Evolutionary conservation across 257 asterid genomes (phyloP), one percentile per base, ranked within the genome.

Genomic region (Ocimum tenuiflorum): DNA sequence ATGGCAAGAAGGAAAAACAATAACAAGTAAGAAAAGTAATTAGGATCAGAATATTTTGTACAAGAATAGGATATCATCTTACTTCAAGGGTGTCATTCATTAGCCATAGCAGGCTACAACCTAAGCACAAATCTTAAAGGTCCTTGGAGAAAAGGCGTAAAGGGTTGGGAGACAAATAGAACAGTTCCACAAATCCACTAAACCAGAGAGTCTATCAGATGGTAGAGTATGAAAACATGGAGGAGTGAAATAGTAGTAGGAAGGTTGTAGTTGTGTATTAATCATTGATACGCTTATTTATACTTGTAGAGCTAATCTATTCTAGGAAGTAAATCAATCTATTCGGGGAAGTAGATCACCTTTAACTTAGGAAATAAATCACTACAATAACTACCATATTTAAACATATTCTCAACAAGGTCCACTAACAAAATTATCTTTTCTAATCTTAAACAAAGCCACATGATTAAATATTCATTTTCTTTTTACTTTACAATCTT

Each of bases 111-210:
- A 64, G 41, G 75, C 47, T 27, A 48, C 56, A 17, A 43, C 58
- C 35, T 54, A 63, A 63, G 15, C 56, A 58, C 18, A 23, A 42
- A 55, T 67, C 58, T 20, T 20, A 39, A 39, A 14, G 59, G 24
- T 42, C 73, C 51, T 61, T 51, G 11, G 29, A 61, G 67, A 68
- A 14, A 43, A 62, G 19, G 53, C 38, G 7, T 45, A 39, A 23
- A 41, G 41, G 17, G 19, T 39, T 49, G 53, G 38, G 61, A 54
- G 57, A 23, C 63, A 68, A 46, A 18, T 47, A n/a, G n/a, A n/a
- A n/a, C n/a, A n/a, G n/a, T n/a, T n/a, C n/a, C n/a, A n/a, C n/a
- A n/a, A n/a, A n/a, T n/a, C n/a, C n/a, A n/a, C n/a, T n/a, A n/a
- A n/a, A 43, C 54, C 55, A 60, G 8, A 66, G 55, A 36, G 31